These are phyloP conservation scores for Urochloa ruziziensis DNA, from an alignment of 176 grass and related monocot species.

Conservation along the genomic window DNA sequence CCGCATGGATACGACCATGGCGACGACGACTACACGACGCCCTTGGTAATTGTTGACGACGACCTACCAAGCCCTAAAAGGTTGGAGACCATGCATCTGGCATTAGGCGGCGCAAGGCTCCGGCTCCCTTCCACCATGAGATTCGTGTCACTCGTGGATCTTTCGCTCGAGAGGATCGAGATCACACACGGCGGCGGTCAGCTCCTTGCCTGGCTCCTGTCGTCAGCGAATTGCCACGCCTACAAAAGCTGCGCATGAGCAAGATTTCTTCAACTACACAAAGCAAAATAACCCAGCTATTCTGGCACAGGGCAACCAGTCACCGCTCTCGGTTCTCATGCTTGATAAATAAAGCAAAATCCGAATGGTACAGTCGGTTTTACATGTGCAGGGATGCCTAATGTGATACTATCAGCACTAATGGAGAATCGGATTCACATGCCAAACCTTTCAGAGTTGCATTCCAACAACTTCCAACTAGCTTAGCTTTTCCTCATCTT, in stretches of 20 bases:
- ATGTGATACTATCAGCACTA: not conserved
- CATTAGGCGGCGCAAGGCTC: not conserved
- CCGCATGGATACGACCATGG: no score
- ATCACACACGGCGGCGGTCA: no score
- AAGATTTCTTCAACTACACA: not conserved
- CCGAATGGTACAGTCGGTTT: not conserved
- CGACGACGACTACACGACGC: no score
- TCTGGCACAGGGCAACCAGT: not conserved
- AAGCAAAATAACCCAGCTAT: not conserved
- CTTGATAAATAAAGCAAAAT: not conserved
- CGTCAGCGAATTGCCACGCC: no score
- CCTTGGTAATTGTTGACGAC: not conserved
- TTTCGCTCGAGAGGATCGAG: no score
- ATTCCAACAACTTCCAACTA: not conserved
- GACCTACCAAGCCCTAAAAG: not conserved
- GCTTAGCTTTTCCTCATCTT: slow-evolving; percentile 72
- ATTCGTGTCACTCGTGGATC: no score
- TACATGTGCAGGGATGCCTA: slow-evolving; percentile 22
- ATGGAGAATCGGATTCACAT: not conserved
- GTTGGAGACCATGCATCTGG: not conserved
- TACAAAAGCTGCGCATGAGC: no score
- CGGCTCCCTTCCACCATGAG: no score
- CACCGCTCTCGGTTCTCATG: not conserved
- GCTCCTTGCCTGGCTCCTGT: no score
- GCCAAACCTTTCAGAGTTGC: not conserved